Percentiles rank a stretch among this genome's conserved stretches.
Conservation (phyloP, 2,329 filamentous ascomycete species). For the Fusarium tricinctum region DNA sequence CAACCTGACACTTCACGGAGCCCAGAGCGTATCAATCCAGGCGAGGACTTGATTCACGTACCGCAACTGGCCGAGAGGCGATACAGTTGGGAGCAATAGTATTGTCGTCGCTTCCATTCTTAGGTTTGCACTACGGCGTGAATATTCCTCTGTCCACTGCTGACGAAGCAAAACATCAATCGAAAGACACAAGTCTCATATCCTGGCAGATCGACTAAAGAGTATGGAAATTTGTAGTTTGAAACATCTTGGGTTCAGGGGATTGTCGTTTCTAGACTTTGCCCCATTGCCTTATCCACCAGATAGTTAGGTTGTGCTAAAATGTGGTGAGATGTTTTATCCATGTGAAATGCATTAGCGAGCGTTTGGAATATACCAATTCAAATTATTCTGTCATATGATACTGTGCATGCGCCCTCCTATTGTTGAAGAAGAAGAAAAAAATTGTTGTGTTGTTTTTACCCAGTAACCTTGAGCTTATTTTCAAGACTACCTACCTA, state of each 20-base stretch:
- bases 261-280: background rate
- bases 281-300: too few relatives aligned
- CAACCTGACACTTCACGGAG: slow-evolving; percentile 47
- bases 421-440: background rate
- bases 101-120: background rate
- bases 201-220: background rate
- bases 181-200: background rate
- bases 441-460: background rate
- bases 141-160: too few relatives aligned
- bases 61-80: slow-evolving; percentile 64
- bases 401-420: background rate
- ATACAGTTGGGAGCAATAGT: slow-evolving; percentile 66
- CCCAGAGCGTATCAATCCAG: slow-evolving; percentile 60
- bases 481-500: background rate
- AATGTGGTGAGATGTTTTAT: background rate
- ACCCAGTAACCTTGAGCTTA: background rate
- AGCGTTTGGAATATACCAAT: background rate
- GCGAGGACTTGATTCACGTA: slow-evolving; percentile 64
- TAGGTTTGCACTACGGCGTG: background rate
- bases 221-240: background rate
- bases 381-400: background rate
- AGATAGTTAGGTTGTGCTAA: background rate
- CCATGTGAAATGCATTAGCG: background rate
- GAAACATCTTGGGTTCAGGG: too few relatives aligned
- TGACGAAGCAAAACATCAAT: background rate